Base-by-base conservation (phyloP, 805 yeast genomes). In the Ogataea degrootiae region DNA sequence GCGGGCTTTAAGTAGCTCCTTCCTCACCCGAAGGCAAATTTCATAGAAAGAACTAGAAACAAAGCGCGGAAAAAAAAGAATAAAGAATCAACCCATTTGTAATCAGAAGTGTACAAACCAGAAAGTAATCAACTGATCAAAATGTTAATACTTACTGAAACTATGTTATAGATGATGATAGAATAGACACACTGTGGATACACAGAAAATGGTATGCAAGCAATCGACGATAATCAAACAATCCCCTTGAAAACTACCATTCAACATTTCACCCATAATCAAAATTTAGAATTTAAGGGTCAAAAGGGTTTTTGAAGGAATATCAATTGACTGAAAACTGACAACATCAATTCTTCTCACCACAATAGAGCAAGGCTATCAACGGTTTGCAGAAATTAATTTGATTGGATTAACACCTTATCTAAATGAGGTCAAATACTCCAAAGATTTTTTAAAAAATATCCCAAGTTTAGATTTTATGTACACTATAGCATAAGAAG, bases 401-500 rank as follows among this genome's bases (percentile, higher is more conserved):
- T 15, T 57, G 9, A 43, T 51, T 1, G 37, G 67, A 36, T 34
- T 53, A 8, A 14, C 39, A 2, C 51, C 45, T 2, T 58, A 37
- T 37, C 19, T 53, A 29, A 54, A 53, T 22, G 16, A 50, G 1
- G 48, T 45, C 6, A 17, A 23, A 6, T 50, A 47, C 29, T 47
- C 29, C 37, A 44, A 48, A 17, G n/a, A 26, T 4, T 26, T 53
- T 12, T 44, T 53, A n/a, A 14, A 3, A n/a, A 34, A 5, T 49
- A 51, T 26, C 33, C 60, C 14, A 58, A 59, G 40, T 44, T 55
- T 2, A 39, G 59, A 38, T 51, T 61, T 29, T 36, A 49, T 15
- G 61, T 61, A 37, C 60, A 64, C 38, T 60, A 57, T 39, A 49
- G 49, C 6, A 44, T 58, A 39, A 39, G 63, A 36, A 39, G 37